Conservation (phyloP, 73 alveolate genomes). For the Paramecium primaurelia region DNA sequence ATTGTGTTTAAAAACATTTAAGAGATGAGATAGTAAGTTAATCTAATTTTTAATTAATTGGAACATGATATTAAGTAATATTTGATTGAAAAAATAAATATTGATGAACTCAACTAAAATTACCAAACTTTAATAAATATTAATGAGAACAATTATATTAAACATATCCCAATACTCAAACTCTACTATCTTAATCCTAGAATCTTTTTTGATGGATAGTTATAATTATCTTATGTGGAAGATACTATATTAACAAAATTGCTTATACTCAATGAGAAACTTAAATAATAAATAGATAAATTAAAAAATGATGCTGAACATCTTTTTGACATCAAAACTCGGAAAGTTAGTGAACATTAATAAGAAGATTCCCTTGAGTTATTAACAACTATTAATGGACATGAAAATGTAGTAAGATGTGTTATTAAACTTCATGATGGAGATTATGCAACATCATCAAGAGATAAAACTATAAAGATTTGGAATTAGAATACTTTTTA, state of each 20-base stretch:
- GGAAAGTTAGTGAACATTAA: not conserved
- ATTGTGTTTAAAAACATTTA: not conserved
- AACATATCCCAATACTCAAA: not conserved
- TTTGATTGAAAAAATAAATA: not conserved
- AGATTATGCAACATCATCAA: conserved; percentile 13
- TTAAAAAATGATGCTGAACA: not conserved
- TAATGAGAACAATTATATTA: not conserved
- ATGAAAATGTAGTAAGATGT: conserved; percentile 37
- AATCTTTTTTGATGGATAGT: not conserved
- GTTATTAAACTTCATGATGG: not conserved
- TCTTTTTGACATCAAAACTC: not conserved
- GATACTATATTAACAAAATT: not conserved
- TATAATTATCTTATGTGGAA: not conserved
- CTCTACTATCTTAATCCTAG: not conserved
- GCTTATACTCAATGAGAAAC: not conserved
- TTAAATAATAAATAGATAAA: not conserved
- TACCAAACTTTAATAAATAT: not conserved
- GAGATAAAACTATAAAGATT: conserved; percentile 6
- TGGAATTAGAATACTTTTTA: not conserved
- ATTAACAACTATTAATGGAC: not conserved
- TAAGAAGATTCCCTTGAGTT: not conserved
- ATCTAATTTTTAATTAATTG: not conserved
- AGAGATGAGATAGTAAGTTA: not conserved
- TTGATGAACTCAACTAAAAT: not conserved
- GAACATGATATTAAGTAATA: not conserved